These are phyloP conservation scores for Aspergillus oerlinghausenensis DNA, from an alignment of 2,329 filamentous ascomycete species.

Conservation along the genomic window DNA sequence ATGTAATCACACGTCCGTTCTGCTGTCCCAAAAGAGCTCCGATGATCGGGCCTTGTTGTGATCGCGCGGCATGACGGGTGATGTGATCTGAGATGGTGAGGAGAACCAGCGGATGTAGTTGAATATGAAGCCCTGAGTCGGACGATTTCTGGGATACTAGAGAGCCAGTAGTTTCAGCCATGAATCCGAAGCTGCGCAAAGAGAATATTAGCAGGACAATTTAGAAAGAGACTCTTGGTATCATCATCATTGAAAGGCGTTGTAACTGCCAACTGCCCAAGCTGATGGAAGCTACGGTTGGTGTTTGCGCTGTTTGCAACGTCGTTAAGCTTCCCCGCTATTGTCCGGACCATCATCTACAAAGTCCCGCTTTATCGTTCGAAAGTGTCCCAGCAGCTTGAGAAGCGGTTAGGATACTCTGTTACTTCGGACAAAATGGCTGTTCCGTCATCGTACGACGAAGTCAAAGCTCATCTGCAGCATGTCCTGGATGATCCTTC, in stretches of 20 bases:
- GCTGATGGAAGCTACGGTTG: constrained; percentile 13
- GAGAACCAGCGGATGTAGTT: constrained; percentile 88
- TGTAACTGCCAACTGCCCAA: background rate
- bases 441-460: constrained; percentile 31
- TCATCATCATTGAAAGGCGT: background rate
- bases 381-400: background rate
- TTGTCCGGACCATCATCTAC: background rate
- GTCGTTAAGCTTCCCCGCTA: constrained; percentile 22
- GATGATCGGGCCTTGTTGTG: constrained; percentile 69
- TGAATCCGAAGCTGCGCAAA: constrained; percentile 24
- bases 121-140: constrained; percentile 71
- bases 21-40: constrained; percentile 90
- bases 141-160: constrained; percentile 64
- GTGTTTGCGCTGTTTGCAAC: constrained; percentile 30
- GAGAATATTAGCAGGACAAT: background rate
- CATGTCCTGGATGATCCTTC: constrained; percentile 42
- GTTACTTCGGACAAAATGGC: constrained; percentile 22
- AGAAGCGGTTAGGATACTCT: background rate
- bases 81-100: constrained; percentile 97
- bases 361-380: background rate
- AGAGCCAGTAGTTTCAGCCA: constrained; percentile 51
- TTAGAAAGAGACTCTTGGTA: background rate
- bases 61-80: constrained; percentile 78
- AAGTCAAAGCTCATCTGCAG: constrained; percentile 41
- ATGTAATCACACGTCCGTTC: constrained; percentile 81